Percentiles rank a stretch among this genome's conserved stretches.
Conservation (phyloP, 208 protist species). For the Acanthamoeba pearcei region DNA sequence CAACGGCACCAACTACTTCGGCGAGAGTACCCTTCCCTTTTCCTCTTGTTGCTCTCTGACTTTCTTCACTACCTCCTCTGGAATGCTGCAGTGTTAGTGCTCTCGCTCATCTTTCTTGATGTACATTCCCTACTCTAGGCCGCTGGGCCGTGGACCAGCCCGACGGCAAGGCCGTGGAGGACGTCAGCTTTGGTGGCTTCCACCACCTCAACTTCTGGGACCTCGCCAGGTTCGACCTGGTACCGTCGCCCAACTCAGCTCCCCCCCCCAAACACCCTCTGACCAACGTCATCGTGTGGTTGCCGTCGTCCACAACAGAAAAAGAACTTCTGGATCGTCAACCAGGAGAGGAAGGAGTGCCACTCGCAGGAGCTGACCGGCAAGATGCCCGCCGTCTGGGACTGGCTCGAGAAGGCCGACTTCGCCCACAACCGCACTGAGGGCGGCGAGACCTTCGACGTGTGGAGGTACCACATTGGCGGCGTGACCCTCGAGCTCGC, state of each 20-base stretch:
- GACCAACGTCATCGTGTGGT: no score
- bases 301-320: background rate
- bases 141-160: background rate
- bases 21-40: background rate
- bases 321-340: constrained; percentile 33
- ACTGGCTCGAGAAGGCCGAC: constrained; percentile 28
- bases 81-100: background rate
- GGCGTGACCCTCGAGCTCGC: background rate
- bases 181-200: background rate
- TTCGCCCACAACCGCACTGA: background rate
- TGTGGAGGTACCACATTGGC: background rate
- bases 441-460: background rate
- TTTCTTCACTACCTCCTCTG: background rate
- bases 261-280: background rate
- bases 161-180: background rate
- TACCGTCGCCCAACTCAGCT: background rate
- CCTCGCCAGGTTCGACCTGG: constrained; percentile 13
- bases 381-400: background rate
- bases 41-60: no score
- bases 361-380: background rate
- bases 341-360: background rate
- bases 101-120: background rate
- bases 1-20: constrained; percentile 27
- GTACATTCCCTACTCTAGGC: background rate
- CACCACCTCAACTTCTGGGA: background rate